Percentiles rank a stretch among this genome's conserved stretches.
These are phyloP conservation scores for Neonectria ditissima DNA, from an alignment of 2,329 filamentous ascomycete genomes.

Conservation along the genomic window DNA sequence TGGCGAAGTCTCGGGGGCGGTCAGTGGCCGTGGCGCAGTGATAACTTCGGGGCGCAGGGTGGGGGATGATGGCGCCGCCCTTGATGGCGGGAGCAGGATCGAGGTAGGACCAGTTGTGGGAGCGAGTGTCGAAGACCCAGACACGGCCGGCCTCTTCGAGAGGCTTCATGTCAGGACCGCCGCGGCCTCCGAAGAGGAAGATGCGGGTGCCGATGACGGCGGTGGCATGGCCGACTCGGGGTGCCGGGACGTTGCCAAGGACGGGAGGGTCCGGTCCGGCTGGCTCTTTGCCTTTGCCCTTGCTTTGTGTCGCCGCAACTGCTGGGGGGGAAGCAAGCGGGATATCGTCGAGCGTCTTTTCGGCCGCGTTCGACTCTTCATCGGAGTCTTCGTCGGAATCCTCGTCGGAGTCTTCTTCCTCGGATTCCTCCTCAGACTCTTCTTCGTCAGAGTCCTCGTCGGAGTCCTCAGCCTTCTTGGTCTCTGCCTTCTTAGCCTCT, in stretches of 20 bases:
- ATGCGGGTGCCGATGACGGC: conserved; percentile 76
- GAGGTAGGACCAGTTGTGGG: conserved; percentile 73
- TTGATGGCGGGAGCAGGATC: conserved; percentile 64
- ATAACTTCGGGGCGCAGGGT: conserved; percentile 76
- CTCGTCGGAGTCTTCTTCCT: conserved; percentile 6
- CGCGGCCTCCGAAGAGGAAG: conserved; percentile 85
- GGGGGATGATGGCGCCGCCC: conserved; percentile 52
- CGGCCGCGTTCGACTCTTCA: conserved; percentile 30
- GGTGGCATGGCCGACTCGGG: conserved; percentile 80
- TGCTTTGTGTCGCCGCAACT: conserved; percentile 39
- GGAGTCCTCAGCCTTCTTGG: background rate
- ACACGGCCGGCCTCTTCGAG: conserved; percentile 80
- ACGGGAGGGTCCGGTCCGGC: conserved; percentile 42
- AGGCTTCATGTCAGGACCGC: conserved; percentile 74
- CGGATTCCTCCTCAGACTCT: conserved; percentile 7
- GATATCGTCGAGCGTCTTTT: conserved; percentile 57
- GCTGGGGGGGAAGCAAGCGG: conserved; percentile 49
- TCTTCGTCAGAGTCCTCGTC: conserved; percentile 16
- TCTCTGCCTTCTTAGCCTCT: conserved; percentile 15
- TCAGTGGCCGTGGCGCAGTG: conserved; percentile 71
- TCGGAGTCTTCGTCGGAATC: conserved; percentile 19
- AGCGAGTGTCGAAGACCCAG: conserved; percentile 79
- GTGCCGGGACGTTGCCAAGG: conserved; percentile 66
- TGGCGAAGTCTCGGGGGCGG: conserved; percentile 65
- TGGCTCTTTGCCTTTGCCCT: conserved; percentile 56